These are phyloP conservation scores for Penicillium paxilli DNA, from an alignment of 495 filamentous ascomycete species.

Conservation along the genomic window DNA sequence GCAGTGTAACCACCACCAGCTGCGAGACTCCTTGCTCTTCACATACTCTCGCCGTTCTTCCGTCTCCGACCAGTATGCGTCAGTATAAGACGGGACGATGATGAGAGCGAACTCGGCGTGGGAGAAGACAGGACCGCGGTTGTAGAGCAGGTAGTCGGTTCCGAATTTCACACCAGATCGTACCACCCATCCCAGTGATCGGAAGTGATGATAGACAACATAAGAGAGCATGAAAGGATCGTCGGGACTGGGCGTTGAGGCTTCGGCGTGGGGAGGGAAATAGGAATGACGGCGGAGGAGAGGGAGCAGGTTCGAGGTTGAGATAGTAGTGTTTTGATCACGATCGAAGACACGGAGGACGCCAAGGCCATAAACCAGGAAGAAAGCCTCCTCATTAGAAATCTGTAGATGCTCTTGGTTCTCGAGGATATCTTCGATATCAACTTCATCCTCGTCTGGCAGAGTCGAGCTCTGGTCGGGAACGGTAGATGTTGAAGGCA, in stretches of 20 bases:
- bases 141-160: conserved; percentile 90
- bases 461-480: conserved; percentile 1
- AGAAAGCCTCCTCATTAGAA: conserved; percentile 88
- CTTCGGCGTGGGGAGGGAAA: conserved; percentile 55
- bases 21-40: conserved; percentile 49
- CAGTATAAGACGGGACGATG: conserved; percentile 77
- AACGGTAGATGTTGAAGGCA: conserved; percentile 48
- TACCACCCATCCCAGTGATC: conserved; percentile 94
- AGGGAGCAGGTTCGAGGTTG: conserved; percentile 52
- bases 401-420: conserved; percentile 93
- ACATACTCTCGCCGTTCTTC: conserved; percentile 46
- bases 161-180: conserved; percentile 93
- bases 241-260: conserved; percentile 55
- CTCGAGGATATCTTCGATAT: conserved; percentile 40
- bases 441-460: conserved; percentile 26
- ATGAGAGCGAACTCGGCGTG: conserved; percentile 91
- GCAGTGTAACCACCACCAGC: conserved; percentile 92
- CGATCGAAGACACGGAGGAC: conserved; percentile 66
- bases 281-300: conserved; percentile 69
- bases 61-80: conserved; percentile 68
- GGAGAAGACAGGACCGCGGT: conserved; percentile 89
- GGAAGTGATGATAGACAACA: conserved; percentile 92
- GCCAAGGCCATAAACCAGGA: conserved; percentile 80
- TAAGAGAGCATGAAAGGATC: conserved; percentile 87
- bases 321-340: conserved; percentile 37